Percentiles rank a stretch among this genome's conserved stretches.
phyloP scores from a whole-genome alignment of 169 alveolate species.

The Plasmodium gallinaceum region DNA sequence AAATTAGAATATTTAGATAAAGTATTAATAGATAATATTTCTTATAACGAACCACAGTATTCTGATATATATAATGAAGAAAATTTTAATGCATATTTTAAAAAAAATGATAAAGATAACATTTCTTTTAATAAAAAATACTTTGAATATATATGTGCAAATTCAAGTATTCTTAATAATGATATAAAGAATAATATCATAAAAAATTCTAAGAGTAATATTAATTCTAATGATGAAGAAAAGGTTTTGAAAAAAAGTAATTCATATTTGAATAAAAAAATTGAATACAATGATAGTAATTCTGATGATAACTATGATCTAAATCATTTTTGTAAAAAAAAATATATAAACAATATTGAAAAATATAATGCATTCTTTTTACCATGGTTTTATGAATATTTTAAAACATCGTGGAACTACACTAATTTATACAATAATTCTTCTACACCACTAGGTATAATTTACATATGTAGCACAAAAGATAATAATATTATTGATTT shows the following conservation, averaged over 20 bases:
- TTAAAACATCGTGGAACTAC: slow-evolving; percentile 60
- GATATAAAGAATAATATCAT: slow-evolving; percentile 19
- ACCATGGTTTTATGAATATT: slow-evolving; percentile 54
- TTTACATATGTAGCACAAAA: slow-evolving; percentile 49
- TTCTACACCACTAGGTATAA: slow-evolving; percentile 35
- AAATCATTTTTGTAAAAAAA: neutral
- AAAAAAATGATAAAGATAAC: slow-evolving; percentile 34
- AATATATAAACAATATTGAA: slow-evolving; percentile 15
- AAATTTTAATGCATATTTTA: slow-evolving; percentile 47
- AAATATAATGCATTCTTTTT: slow-evolving; percentile 67
- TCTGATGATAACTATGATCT: neutral
- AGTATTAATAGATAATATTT: slow-evolving; percentile 35
- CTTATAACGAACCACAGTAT: slow-evolving; percentile 59
- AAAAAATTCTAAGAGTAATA: neutral
- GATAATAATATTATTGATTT: slow-evolving; percentile 36
- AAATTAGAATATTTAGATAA: slow-evolving; percentile 34
- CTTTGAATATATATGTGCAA: slow-evolving; percentile 35
- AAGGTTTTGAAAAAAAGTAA: too few species aligned
- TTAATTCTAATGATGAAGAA: neutral
- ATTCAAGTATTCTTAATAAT: slow-evolving; percentile 17
- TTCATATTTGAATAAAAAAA: neutral
- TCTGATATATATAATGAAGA: slow-evolving; percentile 38
- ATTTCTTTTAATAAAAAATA: slow-evolving; percentile 8
- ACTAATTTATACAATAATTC: slow-evolving; percentile 28
- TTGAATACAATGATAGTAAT: neutral